phyloP scores from a whole-genome alignment of 2,329 filamentous ascomycete species.

The Talaromyces sp. region DNA sequence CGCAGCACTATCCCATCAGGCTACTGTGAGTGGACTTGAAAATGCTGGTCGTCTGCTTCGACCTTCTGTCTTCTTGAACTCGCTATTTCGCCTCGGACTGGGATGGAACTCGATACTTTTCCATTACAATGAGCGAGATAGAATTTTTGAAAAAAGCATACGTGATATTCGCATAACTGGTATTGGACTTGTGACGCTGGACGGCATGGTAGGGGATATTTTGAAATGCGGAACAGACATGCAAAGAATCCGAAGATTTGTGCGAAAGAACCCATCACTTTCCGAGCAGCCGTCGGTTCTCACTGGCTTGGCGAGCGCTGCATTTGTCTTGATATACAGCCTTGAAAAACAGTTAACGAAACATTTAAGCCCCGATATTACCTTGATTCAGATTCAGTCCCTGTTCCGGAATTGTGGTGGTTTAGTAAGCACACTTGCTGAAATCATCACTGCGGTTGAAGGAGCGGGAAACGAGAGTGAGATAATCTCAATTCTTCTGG shows the following conservation, averaged over 20 bases:
- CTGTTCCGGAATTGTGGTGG: constrained; percentile 34
- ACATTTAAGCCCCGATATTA: constrained; percentile 19
- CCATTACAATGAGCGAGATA: constrained; percentile 29
- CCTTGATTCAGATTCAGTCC: constrained; percentile 32
- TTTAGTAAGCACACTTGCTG: constrained; percentile 28
- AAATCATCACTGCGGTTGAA: constrained; percentile 41
- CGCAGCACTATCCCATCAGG: constrained; percentile 27
- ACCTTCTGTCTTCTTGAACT: constrained; percentile 33
- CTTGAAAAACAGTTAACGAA: constrained; percentile 30
- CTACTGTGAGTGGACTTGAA: constrained; percentile 14
- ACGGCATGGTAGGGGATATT: constrained; percentile 24
- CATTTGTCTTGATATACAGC: constrained; percentile 29
- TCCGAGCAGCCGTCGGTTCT: constrained; percentile 24
- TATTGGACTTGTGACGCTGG: constrained; percentile 39
- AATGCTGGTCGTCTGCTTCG: constrained; percentile 27
- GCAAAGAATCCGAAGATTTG: constrained; percentile 31
- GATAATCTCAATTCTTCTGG: constrained; percentile 56
- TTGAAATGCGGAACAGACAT: constrained; percentile 32
- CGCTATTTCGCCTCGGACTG: constrained; percentile 35
- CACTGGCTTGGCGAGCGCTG: constrained; percentile 29
- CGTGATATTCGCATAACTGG: constrained; percentile 45
- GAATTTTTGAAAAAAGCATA: constrained; percentile 35
- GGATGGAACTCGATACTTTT: constrained; percentile 42
- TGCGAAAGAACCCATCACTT: constrained; percentile 21
- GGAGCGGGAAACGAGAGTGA: constrained; percentile 51